phyloP scores from a whole-genome alignment of 2,329 filamentous ascomycete genomes.

The Lecanosticta acicola region DNA sequence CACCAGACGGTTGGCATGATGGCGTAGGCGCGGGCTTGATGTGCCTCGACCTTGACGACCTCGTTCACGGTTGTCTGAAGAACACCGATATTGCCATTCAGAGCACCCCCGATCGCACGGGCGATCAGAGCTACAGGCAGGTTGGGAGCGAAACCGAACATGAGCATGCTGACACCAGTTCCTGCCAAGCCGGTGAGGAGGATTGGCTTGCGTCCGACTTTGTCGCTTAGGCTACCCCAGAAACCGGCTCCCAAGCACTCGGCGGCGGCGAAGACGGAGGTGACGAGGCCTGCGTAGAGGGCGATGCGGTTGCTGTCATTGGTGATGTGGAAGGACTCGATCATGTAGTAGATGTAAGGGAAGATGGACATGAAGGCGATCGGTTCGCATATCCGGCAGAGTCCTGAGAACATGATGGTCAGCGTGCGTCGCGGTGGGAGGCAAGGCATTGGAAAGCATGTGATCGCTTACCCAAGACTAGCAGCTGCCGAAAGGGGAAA shows the following conservation, averaged over 20 bases:
- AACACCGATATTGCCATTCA: conserved; percentile 96
- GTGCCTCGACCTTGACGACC: conserved; percentile 84
- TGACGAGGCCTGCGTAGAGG: conserved; percentile 92
- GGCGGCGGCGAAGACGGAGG: conserved; percentile 89
- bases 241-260: conserved; percentile 89
- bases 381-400: conserved; percentile 94
- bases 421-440: neutral
- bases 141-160: conserved; percentile 85
- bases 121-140: conserved; percentile 78
- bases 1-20: conserved; percentile 99
- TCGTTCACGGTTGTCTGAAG: conserved; percentile 93
- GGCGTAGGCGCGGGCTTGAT: conserved; percentile 89
- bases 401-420: conserved; percentile 16
- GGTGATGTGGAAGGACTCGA: conserved; percentile 82
- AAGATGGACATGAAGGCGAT: conserved; percentile 99
- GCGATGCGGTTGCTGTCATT: conserved; percentile 74
- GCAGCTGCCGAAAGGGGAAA: conserved; percentile 56
- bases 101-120: conserved; percentile 77
- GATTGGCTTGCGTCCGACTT: conserved; percentile 85
- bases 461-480: conserved; percentile 46
- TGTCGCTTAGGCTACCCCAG: conserved; percentile 91
- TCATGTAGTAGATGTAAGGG: conserved; percentile 97
- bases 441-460: neutral
- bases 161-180: conserved; percentile 84
- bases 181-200: conserved; percentile 83